Conservation (phyloP, 306 rosid genomes). For the Pyrus betulifolia region DNA sequence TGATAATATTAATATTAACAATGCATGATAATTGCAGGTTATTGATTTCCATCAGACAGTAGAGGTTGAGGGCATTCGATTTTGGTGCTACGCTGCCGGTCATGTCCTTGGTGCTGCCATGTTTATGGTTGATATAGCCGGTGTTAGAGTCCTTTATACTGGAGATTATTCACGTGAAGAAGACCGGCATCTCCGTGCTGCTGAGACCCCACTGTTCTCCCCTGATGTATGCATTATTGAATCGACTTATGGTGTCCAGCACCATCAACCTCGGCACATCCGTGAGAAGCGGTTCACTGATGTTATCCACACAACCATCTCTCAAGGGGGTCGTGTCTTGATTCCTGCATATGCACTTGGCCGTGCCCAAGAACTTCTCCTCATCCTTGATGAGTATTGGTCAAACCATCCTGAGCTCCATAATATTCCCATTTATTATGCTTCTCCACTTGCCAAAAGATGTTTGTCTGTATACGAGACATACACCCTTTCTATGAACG, state of each 20-base stretch:
- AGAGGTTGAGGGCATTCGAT: constrained; percentile 84
- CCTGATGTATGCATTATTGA: constrained; percentile 95
- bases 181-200: constrained; percentile 93
- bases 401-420: constrained; percentile 88
- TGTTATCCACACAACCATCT: constrained; percentile 74
- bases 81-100: constrained; percentile 98
- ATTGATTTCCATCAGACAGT: constrained; percentile 95
- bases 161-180: constrained; percentile 98
- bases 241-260: constrained; percentile 90
- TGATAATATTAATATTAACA: constrained; percentile 4
- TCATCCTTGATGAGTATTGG: constrained; percentile 95
- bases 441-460: constrained; percentile 92
- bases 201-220: constrained; percentile 90
- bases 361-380: constrained; percentile 90
- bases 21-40: constrained; percentile 47
- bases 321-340: constrained; percentile 95
- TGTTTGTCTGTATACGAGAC: constrained; percentile 92
- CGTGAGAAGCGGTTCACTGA: constrained; percentile 91
- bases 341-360: constrained; percentile 93
- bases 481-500: constrained; percentile 93
- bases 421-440: constrained; percentile 83
- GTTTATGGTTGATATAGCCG: constrained; percentile 98
- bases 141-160: constrained; percentile 88
- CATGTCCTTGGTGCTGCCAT: constrained; percentile 99
- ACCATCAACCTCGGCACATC: constrained; percentile 82